phyloP scores from a whole-genome alignment of 2,329 filamentous ascomycete species.

The Stachybotrys elegans region DNA sequence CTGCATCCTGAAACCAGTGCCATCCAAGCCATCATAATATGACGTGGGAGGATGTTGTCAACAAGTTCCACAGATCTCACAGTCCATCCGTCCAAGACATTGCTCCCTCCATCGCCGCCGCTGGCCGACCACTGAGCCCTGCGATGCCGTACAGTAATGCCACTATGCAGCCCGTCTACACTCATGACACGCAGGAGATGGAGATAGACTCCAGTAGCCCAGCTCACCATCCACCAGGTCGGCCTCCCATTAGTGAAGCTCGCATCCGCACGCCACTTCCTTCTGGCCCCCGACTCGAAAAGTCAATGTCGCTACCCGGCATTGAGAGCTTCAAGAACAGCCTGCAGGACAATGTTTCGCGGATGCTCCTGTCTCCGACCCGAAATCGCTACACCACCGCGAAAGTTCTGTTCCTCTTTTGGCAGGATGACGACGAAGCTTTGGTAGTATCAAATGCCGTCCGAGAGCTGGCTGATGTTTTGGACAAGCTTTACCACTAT shows the following conservation, averaged over 20 bases:
- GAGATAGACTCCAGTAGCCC: conserved; percentile 40
- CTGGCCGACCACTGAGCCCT: conserved; percentile 42
- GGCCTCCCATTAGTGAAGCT: conserved; percentile 37
- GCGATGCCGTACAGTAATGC: conserved; percentile 30
- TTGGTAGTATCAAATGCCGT: conserved; percentile 34
- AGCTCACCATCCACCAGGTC: conserved; percentile 28
- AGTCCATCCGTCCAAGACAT: conserved; percentile 48
- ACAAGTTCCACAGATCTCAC: conserved; percentile 47
- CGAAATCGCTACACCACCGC: conserved; percentile 50
- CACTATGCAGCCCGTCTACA: conserved; percentile 32
- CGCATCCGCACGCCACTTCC: conserved; percentile 53
- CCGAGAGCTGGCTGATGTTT: conserved; percentile 43
- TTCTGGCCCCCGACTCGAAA: conserved; percentile 50
- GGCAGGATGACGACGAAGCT: conserved; percentile 49
- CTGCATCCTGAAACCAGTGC: conserved; percentile 34
- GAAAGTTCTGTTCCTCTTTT: conserved; percentile 48
- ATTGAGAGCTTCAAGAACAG: conserved; percentile 48
- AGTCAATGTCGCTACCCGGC: conserved; percentile 42
- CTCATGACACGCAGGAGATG: conserved; percentile 48
- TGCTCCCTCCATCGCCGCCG: conserved; percentile 32
- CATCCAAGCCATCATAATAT: conserved; percentile 56
- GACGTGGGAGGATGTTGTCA: conserved; percentile 55
- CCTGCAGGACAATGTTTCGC: conserved; percentile 44
- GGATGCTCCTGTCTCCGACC: conserved; percentile 43
- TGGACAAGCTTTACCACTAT: conserved; percentile 50